phyloP scores from a whole-genome alignment of 805 yeast genomes.

The Candida railenensis region DNA sequence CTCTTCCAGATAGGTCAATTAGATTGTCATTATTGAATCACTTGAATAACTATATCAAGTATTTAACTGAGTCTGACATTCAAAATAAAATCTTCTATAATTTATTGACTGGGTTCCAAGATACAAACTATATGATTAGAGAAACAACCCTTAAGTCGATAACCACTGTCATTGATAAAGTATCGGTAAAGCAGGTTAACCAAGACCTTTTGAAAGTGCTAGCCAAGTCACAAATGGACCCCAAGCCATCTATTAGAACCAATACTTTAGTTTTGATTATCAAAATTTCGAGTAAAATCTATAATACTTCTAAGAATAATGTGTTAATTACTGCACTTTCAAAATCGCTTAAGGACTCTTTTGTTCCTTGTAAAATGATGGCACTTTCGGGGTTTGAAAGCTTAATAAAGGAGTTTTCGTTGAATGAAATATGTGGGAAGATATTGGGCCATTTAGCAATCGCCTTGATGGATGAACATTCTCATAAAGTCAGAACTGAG shows the following conservation, averaged over 20 bases:
- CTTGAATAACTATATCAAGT: constrained; percentile 53
- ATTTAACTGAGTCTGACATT: constrained; percentile 58
- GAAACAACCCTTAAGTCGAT: constrained; percentile 74
- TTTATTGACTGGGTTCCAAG: constrained; percentile 79
- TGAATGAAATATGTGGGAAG: constrained; percentile 75
- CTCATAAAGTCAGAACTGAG: constrained; percentile 64
- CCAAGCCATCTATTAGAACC: constrained; percentile 71
- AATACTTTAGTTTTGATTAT: constrained; percentile 72
- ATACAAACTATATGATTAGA: constrained; percentile 77
- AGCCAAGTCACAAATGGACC: constrained; percentile 81
- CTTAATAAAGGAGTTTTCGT: constrained; percentile 63
- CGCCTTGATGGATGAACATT: constrained; percentile 69
- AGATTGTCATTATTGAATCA: constrained; percentile 68
- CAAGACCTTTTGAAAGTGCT: constrained; percentile 78
- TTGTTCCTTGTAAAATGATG: constrained; percentile 69
- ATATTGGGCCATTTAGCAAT: constrained; percentile 84
- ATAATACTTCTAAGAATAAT: constrained; percentile 55
- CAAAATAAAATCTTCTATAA: constrained; percentile 67
- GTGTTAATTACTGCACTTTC: constrained; percentile 87
- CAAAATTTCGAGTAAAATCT: constrained; percentile 60
- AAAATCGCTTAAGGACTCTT: constrained; percentile 78
- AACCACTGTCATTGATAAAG: constrained; percentile 58
- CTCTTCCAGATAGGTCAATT: constrained; percentile 71
- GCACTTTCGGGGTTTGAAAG: constrained; percentile 73
- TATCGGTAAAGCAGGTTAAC: constrained; percentile 78